Conservation (phyloP, 2,329 filamentous ascomycete genomes). For the Xylariaceae sp. region DNA sequence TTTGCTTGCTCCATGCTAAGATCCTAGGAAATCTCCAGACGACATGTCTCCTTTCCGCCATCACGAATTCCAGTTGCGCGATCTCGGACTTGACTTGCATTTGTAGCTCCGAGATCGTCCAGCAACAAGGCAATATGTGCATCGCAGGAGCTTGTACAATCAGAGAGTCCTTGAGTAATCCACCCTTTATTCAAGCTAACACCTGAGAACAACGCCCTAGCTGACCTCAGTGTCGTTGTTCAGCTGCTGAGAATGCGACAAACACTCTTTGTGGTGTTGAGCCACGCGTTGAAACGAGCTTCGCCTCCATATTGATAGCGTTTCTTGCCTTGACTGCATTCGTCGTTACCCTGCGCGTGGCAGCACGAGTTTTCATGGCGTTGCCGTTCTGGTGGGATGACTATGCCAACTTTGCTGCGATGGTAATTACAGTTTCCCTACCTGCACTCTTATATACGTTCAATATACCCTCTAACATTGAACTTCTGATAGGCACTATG, state of each 20-base stretch:
- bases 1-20: not conserved
- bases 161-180: conserved; percentile 1
- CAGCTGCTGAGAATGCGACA: conserved; percentile 1
- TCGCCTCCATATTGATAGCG: not conserved
- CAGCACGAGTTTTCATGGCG: not conserved
- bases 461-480: not conserved
- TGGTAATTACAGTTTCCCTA: not conserved
- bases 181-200: not conserved
- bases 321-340: conserved; percentile 2
- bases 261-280: conserved; percentile 1
- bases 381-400: conserved; percentile 5
- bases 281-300: not conserved
- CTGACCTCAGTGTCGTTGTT: too few species aligned
- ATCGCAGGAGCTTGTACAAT: not conserved
- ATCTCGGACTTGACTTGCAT: conserved; percentile 1
- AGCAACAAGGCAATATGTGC: not conserved
- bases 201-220: too few species aligned
- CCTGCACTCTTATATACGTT: too few species aligned
- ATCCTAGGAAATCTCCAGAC: not conserved
- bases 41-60: not conserved
- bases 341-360: not conserved
- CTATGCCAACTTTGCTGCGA: conserved; percentile 2
- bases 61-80: conserved; percentile 1
- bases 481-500: not conserved
- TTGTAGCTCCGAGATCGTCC: not conserved